phyloP scores from a whole-genome alignment of 179 eudicot species.

The Silene coronaria region DNA sequence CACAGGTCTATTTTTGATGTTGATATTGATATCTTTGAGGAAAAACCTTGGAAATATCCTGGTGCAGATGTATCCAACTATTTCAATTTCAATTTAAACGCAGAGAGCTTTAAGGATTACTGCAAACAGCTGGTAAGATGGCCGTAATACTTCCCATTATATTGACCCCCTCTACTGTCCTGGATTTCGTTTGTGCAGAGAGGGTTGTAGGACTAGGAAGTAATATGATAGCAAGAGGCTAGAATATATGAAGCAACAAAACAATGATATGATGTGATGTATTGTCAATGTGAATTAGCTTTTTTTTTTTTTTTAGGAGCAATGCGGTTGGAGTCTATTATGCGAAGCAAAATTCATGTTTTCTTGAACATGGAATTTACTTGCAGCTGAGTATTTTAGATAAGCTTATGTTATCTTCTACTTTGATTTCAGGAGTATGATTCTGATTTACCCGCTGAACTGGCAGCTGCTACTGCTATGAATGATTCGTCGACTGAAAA shows the following conservation, averaged over 20 bases:
- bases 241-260: not conserved
- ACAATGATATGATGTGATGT: not conserved
- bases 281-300: constrained; percentile 7
- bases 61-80: constrained; percentile 79
- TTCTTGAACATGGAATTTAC: constrained; percentile 10
- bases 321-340: constrained; percentile 75
- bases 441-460: constrained; percentile 96
- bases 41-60: constrained; percentile 85
- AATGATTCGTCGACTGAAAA: constrained; percentile 53
- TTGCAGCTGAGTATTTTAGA: constrained; percentile 14
- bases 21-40: constrained; percentile 87
- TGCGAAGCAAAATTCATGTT: constrained; percentile 87
- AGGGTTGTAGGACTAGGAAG: constrained; percentile 1
- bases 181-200: not conserved
- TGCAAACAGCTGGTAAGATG: constrained; percentile 82
- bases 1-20: constrained; percentile 87
- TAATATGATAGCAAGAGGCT: not conserved
- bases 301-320: constrained; percentile 54
- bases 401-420: constrained; percentile 16
- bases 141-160: not conserved
- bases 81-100: constrained; percentile 80
- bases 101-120: constrained; percentile 92
- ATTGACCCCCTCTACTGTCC: not conserved
- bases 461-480: constrained; percentile 79
- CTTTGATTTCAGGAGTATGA: constrained; percentile 68